Evolutionary conservation across 2,329 filamentous ascomycete species (phyloP), one percentile per base, ranked within the genome.

Genomic region (Zymoseptoria crescenta): DNA sequence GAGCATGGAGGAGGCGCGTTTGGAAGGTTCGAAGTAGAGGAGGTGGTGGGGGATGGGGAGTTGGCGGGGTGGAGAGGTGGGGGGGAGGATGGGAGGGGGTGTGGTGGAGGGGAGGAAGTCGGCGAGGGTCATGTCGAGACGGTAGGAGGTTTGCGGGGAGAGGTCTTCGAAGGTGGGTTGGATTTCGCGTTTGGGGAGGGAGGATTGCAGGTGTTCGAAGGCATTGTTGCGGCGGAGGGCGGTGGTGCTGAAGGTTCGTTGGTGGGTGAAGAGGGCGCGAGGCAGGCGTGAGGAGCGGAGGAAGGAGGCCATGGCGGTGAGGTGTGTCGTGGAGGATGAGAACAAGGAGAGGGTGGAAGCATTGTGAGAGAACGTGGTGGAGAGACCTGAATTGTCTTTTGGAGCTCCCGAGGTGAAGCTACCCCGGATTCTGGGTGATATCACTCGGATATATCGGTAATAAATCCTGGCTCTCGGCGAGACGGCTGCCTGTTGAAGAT

Each of bases 1-100:
- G 19, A 91, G 81, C 50, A 97, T 82, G 35, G 78, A 67, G 7
- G 81, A 82, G 13, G 83, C 76, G 0, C 82, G 78, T 19, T 87
- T 77, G 62, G 85, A 82, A 9, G 88, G 82, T 60, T 91, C 90
- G 75, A 96, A 96, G 77, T 95, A 95, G 64, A 93, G 84, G 41
- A 96, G 80, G 73, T 96, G 91, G 72, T 95, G 87, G 41, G 87
- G 88, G 29, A 83, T 79, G 0, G 87, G 85, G 6, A 87, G 75
- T 16, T 74, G 61, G 8, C 65, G 56, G 48, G 60, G 54, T 52
- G 54, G 57, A 50, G 54, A 55, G 59, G 71, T 69, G 45, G 71
- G 76, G 54, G 68, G 65, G 63, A 69, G 67, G 67, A 64, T 62
- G 52, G 64, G 60, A 41, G 69, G 69, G 57, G 58, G 64, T 61